Percentiles rank a stretch among this genome's conserved stretches.
These are phyloP conservation scores for Nannizziopsis barbatae DNA, from an alignment of 2,329 filamentous ascomycete species.

Conservation along the genomic window DNA sequence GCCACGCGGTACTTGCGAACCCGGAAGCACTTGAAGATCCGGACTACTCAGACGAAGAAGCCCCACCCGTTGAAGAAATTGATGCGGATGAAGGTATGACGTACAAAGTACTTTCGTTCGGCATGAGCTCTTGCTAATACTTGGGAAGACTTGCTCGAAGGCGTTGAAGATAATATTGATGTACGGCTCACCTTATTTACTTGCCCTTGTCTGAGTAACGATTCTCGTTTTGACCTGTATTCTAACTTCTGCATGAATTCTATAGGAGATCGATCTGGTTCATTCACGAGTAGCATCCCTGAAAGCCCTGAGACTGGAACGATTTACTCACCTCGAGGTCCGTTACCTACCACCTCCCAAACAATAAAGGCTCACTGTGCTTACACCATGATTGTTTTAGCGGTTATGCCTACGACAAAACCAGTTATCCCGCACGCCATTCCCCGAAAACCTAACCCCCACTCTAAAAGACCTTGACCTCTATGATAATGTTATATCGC, in stretches of 20 bases:
- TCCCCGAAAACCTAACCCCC: slow-evolving; percentile 53
- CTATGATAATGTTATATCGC: slow-evolving; percentile 89
- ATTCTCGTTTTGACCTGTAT: neutral
- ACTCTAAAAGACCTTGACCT: slow-evolving; percentile 78
- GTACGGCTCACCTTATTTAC: slow-evolving; percentile 23
- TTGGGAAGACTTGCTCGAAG: slow-evolving; percentile 46
- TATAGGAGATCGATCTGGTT: slow-evolving; percentile 73
- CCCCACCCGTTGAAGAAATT: slow-evolving; percentile 60
- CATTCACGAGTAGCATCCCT: slow-evolving; percentile 76
- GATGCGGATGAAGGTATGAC: slow-evolving; percentile 64
- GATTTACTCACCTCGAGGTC: slow-evolving; percentile 63
- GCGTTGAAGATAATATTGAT: slow-evolving; percentile 45
- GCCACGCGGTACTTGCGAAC: slow-evolving; percentile 58
- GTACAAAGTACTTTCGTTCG: slow-evolving; percentile 1
- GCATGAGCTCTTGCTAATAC: neutral
- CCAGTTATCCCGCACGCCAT: slow-evolving; percentile 66
- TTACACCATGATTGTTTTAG: slow-evolving; percentile 23
- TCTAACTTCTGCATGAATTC: neutral
- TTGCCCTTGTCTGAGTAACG: neutral
- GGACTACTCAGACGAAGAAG: slow-evolving; percentile 66
- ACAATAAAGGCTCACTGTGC: neutral
- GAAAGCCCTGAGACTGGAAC: slow-evolving; percentile 63
- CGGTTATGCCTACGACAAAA: slow-evolving; percentile 89
- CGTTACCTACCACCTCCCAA: neutral
- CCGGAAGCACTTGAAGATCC: slow-evolving; percentile 74